Base-by-base conservation (phyloP, 148 eudicot genomes). In the Linanthus parryae region DNA sequence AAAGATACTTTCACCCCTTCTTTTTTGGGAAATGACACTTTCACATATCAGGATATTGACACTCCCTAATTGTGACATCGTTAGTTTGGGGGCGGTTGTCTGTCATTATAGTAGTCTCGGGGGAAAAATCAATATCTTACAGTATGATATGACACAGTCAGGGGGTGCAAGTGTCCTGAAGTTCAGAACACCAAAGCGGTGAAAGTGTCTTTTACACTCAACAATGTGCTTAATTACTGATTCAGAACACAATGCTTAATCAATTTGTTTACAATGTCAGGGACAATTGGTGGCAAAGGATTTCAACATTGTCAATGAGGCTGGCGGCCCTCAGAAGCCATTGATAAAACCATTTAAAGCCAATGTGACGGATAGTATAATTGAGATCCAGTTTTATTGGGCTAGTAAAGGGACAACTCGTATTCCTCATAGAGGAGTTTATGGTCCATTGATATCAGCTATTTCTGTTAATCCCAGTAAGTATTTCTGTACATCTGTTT, bases 371-470 rank as follows among this genome's bases (percentile, higher is more conserved):
- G 64, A 76, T 69, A 67, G 64, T 63, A 44, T 59, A 19, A 52
- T 85, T 55, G 81, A 79, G 74, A 74, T 85, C 56, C 70, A 72
- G 28, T 72, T 85, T 70, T 62, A 76, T 29, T 85, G 85, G 89
- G 69, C 79, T 53, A 76, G 89, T 53, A 82, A 56, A 66, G 95
- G 95, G 63, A 85, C 95, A 56, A 79, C 89, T 26, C 73, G 85
- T 14, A 70, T 82, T 70, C 95, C 89, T 37, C 27, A 39, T 3
- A 72, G 86, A 65, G 89, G 89, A 56, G 83, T 64, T 51, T 85
- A 85, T 63, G 95, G 95, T 20, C 80, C 95, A 38, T 75, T 85
- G 25, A 38, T 85, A 52, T 82, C 95, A 56, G 95, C 95, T 52
- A 85, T 85, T 38, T 76, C 83, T 11, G 83, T 79, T 7, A 50